A percentile compares a stretch with the other conserved stretches of the same genome.
These are phyloP conservation scores for Podosphaera xanthii DNA, from an alignment of 2,329 filamentous ascomycete genomes.

Conservation along the genomic window DNA sequence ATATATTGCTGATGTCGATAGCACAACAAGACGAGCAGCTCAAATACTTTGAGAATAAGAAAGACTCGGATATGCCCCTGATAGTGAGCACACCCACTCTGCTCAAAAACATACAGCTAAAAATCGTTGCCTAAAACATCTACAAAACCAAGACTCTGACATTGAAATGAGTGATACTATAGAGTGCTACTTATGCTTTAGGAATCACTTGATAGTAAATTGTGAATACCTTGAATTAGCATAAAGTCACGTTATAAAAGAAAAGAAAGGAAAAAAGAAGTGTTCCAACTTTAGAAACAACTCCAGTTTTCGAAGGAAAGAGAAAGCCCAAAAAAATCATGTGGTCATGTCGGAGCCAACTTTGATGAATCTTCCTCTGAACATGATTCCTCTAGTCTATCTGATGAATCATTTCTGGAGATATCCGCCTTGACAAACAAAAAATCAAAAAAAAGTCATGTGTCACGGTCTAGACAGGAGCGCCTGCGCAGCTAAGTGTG, in stretches of 20 bases:
- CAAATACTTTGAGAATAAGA: background rate
- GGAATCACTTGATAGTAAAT: background rate
- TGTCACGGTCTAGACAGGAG: too few relatives aligned
- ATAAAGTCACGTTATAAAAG: background rate
- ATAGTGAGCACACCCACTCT: too few relatives aligned
- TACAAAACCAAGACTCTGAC: too few relatives aligned
- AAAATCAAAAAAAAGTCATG: too few relatives aligned
- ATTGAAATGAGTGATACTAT: background rate
- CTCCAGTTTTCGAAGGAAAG: background rate
- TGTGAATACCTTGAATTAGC: background rate
- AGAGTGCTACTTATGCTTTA: background rate
- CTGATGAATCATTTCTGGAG: too few relatives aligned
- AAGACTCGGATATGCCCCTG: background rate
- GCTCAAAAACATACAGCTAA: too few relatives aligned
- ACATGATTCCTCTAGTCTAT: too few relatives aligned
- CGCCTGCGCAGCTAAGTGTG: too few relatives aligned
- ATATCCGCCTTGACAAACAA: too few relatives aligned
- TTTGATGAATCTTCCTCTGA: too few relatives aligned
- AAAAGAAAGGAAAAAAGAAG: background rate
- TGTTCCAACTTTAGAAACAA: background rate
- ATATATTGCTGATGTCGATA: background rate
- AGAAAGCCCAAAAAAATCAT: background rate
- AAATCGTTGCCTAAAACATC: too few relatives aligned
- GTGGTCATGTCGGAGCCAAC: background rate
- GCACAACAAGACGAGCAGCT: background rate